A percentile compares a stretch with the other conserved stretches of the same genome.
These are phyloP conservation scores for Apiotrichum laibachii DNA, from an alignment of 1,284 basidiomycete genomes.

Conservation along the genomic window DNA sequence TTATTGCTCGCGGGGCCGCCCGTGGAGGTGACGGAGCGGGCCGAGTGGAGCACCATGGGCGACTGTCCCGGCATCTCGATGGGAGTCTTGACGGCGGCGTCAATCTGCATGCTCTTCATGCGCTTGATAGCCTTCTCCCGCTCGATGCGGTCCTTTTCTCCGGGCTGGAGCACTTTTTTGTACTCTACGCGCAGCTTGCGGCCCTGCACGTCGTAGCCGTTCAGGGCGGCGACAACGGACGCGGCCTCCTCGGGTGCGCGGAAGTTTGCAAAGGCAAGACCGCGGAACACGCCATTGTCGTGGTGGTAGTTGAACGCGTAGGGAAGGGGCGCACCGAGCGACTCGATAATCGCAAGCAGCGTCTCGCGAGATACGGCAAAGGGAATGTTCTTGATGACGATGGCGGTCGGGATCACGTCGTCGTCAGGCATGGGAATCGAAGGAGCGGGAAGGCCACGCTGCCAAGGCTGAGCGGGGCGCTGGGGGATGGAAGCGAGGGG, in stretches of 20 bases:
- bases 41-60: constrained; percentile 1
- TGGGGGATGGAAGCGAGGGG: constrained; percentile 26
- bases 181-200: constrained; percentile 98
- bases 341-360: constrained; percentile 92
- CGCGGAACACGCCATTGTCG: constrained; percentile 94
- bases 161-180: constrained; percentile 97
- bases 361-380: constrained; percentile 97
- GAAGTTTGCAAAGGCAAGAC: constrained; percentile 98
- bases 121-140: constrained; percentile 97
- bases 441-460: constrained; percentile 6
- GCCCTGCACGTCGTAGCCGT: constrained; percentile 85
- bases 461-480: constrained; percentile 8
- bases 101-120: constrained; percentile 94
- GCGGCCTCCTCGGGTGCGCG: constrained; percentile 86
- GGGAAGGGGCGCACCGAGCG: constrained; percentile 91
- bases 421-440: constrained; percentile 54
- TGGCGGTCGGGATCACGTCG: constrained; percentile 96
- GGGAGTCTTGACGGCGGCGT: constrained; percentile 55
- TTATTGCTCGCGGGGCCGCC: constrained; percentile 60
- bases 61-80: constrained; percentile 8
- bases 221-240: constrained; percentile 86
- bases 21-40: constrained; percentile 3
- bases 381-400: constrained; percentile 99
- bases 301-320: constrained; percentile 99
- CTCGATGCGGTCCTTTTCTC: constrained; percentile 98